Evolutionary conservation across 768 basidiomycete genomes (phyloP), one percentile per base, ranked within the genome.

Genomic region (Rhodosporidiobolus sp.): DNA sequence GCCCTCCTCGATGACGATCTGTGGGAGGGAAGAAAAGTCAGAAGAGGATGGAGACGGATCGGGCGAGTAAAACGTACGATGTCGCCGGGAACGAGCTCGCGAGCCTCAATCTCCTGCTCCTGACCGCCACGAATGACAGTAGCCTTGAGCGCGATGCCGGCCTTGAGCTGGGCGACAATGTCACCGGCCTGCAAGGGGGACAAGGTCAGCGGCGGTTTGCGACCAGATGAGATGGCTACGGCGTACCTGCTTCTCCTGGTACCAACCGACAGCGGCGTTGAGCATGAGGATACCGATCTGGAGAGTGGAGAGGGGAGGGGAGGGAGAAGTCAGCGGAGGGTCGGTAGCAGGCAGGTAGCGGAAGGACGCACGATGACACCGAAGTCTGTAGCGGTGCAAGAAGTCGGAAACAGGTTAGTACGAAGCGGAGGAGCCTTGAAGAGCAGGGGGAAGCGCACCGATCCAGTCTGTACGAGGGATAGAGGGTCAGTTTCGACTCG

Each of bases 121-220:
- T 80, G 58, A 10, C 84, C 84, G 63, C 80, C 80, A 24, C 84
- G 81, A 24, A 85, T 77, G 26, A 83, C 83, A 7, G 67, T 76
- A 12, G 83, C 81, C 70, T 81, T 82, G 72, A 85, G 57, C 1
- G 84, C 83, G 64, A 85, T 85, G 52, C 83, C 84, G 20, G 84
- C 84, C 77, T 84, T 85, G 60, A 85, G 83, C 66, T 85, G 79
- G 12, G 82, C 83, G 60, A 85, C 85, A 61, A 85, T 84, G 70
- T 84, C 84, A 34, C 83, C 84, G 12, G 84, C 84, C 77, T 84
- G 83, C 43, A 24, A 54, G 53, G 22, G 30, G 26, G 26, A 54
- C 9, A 54, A 54, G 9, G 53, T 10, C 11, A 10, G 10, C 22
- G 53, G 26, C 10, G 30, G 53, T 11, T 11, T 10, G 22, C 11